Conservation (phyloP, 31 red algal species). For the Porphyra umbilicalis region DNA sequence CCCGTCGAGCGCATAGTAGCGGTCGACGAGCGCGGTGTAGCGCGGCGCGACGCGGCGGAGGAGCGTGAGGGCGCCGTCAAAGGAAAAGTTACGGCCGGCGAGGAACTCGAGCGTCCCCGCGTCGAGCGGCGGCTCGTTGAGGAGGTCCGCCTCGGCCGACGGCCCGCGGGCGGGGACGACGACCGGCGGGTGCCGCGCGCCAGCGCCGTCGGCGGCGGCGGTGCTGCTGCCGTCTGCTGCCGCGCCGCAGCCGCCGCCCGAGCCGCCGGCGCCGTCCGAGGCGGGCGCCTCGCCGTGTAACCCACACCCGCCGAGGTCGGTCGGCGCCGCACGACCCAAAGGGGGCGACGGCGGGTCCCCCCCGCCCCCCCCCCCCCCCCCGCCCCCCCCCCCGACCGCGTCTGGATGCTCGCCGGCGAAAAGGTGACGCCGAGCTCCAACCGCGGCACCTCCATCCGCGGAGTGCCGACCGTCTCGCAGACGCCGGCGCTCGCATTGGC, state of each 20-base stretch:
- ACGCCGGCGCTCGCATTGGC: neutral
- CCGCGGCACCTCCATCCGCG: neutral
- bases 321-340: neutral
- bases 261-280: neutral
- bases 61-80: neutral
- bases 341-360: too few relatives aligned
- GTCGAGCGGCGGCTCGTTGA: neutral
- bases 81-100: neutral
- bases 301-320: neutral
- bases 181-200: too few relatives aligned
- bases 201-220: neutral
- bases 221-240: neutral
- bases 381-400: too few relatives aligned
- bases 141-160: neutral
- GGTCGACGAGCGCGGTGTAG: neutral
- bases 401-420: too few relatives aligned
- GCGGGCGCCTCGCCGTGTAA: neutral
- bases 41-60: neutral
- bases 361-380: too few relatives aligned
- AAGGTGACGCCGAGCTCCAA: neutral
- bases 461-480: neutral
- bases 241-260: neutral
- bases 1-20: neutral
- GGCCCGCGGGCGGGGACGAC: neutral
- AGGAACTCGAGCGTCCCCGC: neutral